Evolutionary conservation across 345 rosid genomes (phyloP).

Genomic region (Lumnitzera littorea): DNA sequence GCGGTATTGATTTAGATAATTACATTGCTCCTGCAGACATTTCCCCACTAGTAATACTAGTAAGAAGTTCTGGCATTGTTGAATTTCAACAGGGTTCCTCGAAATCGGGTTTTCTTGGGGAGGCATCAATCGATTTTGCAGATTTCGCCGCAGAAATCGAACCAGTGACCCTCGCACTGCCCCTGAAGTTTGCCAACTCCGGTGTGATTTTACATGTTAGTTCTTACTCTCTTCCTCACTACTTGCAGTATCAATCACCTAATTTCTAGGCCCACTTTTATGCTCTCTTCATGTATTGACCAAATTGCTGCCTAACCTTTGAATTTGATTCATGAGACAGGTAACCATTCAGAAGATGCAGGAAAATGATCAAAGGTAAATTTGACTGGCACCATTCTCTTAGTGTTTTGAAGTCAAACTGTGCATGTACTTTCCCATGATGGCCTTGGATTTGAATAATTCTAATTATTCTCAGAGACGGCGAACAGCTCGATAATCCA

Average conservation of each 20-base stretch:
- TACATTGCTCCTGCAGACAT: no score
- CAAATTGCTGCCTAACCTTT: no score
- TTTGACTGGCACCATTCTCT: not conserved
- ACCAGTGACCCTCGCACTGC: constrained; percentile 68
- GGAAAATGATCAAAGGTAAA: constrained; percentile 52
- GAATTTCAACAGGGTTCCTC: constrained; percentile 59
- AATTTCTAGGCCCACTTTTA: no score
- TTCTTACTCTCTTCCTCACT: constrained; percentile 13
- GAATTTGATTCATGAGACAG: constrained; percentile 24
- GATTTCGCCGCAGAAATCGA: constrained; percentile 58
- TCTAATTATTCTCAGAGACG: constrained; percentile 23
- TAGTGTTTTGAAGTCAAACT: not conserved
- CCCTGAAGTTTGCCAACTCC: constrained; percentile 83
- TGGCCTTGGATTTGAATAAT: not conserved
- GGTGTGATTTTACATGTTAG: constrained; percentile 87
- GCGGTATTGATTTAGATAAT: constrained; percentile 33
- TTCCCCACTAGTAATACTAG: no score
- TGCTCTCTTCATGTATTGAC: no score
- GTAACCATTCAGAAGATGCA: constrained; percentile 70
- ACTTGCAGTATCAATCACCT: not conserved
- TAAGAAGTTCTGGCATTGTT: not conserved
- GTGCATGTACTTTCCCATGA: not conserved
- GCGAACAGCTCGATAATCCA: constrained; percentile 41
- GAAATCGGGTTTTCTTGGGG: constrained; percentile 77
- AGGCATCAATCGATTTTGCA: constrained; percentile 90